Evolutionary conservation across 192 early-diverging fungal species (phyloP).

Genomic region (Martensiomyces pterosporus): DNA sequence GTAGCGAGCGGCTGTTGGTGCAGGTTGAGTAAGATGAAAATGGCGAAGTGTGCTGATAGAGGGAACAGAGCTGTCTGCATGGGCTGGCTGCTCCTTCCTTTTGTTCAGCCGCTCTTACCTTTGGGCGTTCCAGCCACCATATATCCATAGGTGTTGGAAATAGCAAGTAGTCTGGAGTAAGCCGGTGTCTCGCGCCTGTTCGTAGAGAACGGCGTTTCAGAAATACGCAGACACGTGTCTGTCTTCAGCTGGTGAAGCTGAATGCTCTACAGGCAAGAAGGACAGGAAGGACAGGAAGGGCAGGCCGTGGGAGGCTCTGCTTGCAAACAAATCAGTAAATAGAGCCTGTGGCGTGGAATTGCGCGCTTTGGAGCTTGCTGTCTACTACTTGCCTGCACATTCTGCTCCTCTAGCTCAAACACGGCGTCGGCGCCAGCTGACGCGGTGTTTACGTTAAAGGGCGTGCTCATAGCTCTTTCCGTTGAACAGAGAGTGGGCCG

Average conservation of each 20-base stretch:
- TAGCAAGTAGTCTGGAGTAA: slow-evolving; percentile 52
- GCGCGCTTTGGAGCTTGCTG: too few relatives aligned
- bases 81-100: not conserved
- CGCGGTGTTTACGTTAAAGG: too few relatives aligned
- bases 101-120: slow-evolving; percentile 35
- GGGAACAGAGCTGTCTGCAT: not conserved
- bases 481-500: too few relatives aligned
- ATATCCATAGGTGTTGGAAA: slow-evolving; percentile 64
- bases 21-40: not conserved
- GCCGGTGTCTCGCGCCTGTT: slow-evolving; percentile 44
- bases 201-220: slow-evolving; percentile 25
- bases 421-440: too few relatives aligned
- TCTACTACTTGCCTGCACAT: too few relatives aligned
- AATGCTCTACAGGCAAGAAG: slow-evolving; percentile 36
- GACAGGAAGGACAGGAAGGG: too few relatives aligned
- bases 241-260: slow-evolving; percentile 40
- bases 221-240: slow-evolving; percentile 36
- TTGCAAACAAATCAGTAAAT: too few relatives aligned
- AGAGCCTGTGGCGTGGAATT: too few relatives aligned
- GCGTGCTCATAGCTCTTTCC: too few relatives aligned
- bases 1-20: not conserved
- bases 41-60: not conserved
- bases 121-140: slow-evolving; percentile 59
- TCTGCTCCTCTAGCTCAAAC: too few relatives aligned
- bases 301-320: too few relatives aligned